These are phyloP conservation scores for Plenodomus lindquistii DNA, from an alignment of 2,329 filamentous ascomycete species.

Conservation along the genomic window DNA sequence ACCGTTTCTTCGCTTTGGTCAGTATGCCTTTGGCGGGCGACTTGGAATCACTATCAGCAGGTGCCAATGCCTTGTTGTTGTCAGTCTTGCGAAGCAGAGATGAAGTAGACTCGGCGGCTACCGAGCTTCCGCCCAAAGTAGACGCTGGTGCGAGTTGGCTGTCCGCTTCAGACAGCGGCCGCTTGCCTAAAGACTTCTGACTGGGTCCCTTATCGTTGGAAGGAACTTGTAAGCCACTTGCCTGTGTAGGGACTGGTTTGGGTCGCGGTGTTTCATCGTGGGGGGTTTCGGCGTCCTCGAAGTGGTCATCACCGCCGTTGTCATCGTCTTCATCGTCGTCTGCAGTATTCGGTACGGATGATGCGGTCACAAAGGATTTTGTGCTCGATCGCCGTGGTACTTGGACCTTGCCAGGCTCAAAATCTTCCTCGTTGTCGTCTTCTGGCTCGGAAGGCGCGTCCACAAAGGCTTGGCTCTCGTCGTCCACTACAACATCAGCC, in stretches of 20 bases:
- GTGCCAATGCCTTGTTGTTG: constrained; percentile 32
- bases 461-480: constrained; percentile 28
- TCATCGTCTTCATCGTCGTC: constrained; percentile 6
- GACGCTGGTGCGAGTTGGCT: constrained; percentile 32
- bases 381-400: constrained; percentile 31
- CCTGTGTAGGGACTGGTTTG: constrained; percentile 25
- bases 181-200: constrained; percentile 29
- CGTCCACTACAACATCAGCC: constrained; percentile 20
- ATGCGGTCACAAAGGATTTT: constrained; percentile 40
- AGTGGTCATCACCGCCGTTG: not conserved
- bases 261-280: constrained; percentile 7
- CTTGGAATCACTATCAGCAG: constrained; percentile 21
- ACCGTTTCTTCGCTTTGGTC: constrained; percentile 30
- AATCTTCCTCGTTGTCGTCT: constrained; percentile 20
- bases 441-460: constrained; percentile 41
- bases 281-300: not conserved
- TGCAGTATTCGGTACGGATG: constrained; percentile 17
- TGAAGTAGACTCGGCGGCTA: constrained; percentile 43
- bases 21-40: constrained; percentile 33
- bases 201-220: constrained; percentile 15
- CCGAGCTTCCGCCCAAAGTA: constrained; percentile 32
- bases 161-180: constrained; percentile 33
- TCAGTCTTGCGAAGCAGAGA: constrained; percentile 43
- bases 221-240: constrained; percentile 38
- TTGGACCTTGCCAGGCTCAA: constrained; percentile 9